These are phyloP conservation scores for Fusarium sp. DNA, from an alignment of 2,329 filamentous ascomycete genomes.

Conservation along the genomic window DNA sequence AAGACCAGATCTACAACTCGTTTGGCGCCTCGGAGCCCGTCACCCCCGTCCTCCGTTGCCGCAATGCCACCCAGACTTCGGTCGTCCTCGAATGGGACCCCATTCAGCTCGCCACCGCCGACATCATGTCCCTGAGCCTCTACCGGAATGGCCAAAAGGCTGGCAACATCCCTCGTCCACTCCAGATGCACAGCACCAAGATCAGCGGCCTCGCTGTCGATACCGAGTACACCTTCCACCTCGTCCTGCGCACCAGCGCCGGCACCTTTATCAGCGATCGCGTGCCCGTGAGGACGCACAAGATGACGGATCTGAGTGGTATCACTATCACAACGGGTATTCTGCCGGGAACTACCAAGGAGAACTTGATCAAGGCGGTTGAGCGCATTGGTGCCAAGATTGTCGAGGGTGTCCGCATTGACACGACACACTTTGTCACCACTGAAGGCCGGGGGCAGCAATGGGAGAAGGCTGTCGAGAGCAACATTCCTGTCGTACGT, in stretches of 20 bases:
- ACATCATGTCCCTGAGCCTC: slow-evolving; percentile 87
- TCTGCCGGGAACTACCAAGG: slow-evolving; percentile 78
- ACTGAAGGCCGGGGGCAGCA: slow-evolving; percentile 88
- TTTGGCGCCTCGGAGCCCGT: slow-evolving; percentile 86
- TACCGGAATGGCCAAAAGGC: slow-evolving; percentile 98
- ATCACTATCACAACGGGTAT: slow-evolving; percentile 95
- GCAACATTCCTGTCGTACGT: slow-evolving; percentile 96
- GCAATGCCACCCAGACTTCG: slow-evolving; percentile 98
- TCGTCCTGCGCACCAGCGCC: slow-evolving; percentile 90
- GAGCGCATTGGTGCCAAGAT: slow-evolving; percentile 93
- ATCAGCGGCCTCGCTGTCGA: slow-evolving; percentile 96
- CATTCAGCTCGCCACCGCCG: slow-evolving; percentile 90
- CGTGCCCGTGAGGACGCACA: slow-evolving; percentile 89
- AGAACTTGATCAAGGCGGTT: slow-evolving; percentile 79
- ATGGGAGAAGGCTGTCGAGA: slow-evolving; percentile 97
- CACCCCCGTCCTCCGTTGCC: slow-evolving; percentile 84
- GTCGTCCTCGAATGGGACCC: slow-evolving; percentile 99
- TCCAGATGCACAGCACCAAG: slow-evolving; percentile 93
- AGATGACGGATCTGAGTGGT: slow-evolving; percentile 97
- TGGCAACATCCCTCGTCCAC: slow-evolving; percentile 89
- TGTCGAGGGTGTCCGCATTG: slow-evolving; percentile 89
- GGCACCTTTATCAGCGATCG: slow-evolving; percentile 88
- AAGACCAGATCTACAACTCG: slow-evolving; percentile 85
- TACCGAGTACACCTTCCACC: slow-evolving; percentile 94
- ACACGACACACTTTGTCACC: slow-evolving; percentile 98